A percentile compares a stretch with the other conserved stretches of the same genome.
Conservation (phyloP, 1,284 basidiomycete species). For the Stygiomarasmius scandens region DNA sequence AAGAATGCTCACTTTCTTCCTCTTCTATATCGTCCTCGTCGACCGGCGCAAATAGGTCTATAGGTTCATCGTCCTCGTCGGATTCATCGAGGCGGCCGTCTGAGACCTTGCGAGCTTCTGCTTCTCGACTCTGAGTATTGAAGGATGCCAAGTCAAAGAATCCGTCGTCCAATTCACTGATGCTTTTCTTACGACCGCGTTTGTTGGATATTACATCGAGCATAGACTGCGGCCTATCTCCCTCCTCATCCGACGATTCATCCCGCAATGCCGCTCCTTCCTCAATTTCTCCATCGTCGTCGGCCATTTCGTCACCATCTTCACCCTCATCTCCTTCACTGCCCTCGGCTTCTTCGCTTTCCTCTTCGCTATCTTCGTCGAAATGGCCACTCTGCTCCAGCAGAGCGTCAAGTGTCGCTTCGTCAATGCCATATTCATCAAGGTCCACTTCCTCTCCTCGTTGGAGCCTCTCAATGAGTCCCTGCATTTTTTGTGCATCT, state of each 20-base stretch:
- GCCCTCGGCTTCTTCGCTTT: no score
- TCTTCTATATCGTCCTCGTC: constrained; percentile 40
- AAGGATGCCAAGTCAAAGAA: constrained; percentile 93
- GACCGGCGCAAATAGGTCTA: constrained; percentile 76
- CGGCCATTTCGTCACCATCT: constrained; percentile 34
- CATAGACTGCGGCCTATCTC: constrained; percentile 22
- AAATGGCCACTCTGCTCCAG: constrained; percentile 20
- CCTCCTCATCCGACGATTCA: constrained; percentile 18
- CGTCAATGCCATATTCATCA: constrained; percentile 27
- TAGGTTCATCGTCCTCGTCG: constrained; percentile 52
- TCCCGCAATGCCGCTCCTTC: constrained; percentile 22
- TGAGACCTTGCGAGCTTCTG: constrained; percentile 70
- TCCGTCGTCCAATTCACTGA: constrained; percentile 77
- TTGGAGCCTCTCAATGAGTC: constrained; percentile 28
- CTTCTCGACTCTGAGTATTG: constrained; percentile 84
- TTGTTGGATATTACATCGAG: constrained; percentile 10
- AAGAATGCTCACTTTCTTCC: constrained; percentile 33
- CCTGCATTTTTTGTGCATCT: constrained; percentile 26
- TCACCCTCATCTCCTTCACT: constrained; percentile 40
- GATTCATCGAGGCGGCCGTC: constrained; percentile 63
- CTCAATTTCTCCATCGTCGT: constrained; percentile 19
- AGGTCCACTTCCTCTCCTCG: constrained; percentile 31
- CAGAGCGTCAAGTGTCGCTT: constrained; percentile 17
- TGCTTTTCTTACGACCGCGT: constrained; percentile 10
- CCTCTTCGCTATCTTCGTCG: constrained; percentile 34